Base-by-base conservation (phyloP, 2,329 filamentous ascomycete genomes). In the Colletotrichum abscissum region DNA sequence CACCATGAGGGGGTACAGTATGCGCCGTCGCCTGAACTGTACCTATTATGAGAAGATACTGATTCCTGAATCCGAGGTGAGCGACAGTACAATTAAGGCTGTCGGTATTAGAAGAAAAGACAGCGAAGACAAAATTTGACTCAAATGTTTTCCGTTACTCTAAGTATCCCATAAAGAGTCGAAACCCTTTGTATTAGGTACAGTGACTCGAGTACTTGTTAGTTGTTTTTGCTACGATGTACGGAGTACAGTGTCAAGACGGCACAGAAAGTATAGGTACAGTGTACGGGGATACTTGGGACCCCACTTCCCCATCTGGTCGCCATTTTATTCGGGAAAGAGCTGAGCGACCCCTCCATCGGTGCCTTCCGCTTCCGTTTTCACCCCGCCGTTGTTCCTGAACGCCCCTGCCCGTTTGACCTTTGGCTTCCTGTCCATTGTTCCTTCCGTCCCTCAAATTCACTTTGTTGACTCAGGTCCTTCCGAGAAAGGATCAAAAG, bases 1-100 rank as follows among this genome's bases (percentile, higher is more conserved):
- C 7, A 5, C 11, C 19, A 16, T 24, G 7, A 35, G 19, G 3
- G 12, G 2, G 22, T 11, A 46, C 35, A 12, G 58, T 97, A 93
- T 79, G 94, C 94, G 78, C 94, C 92, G 75, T 90, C 14, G n/a
- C 11, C 2, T n/a, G 26, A n/a, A 52, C 24, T 30, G 22, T 92
- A 81, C 33, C 33, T 93, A 95, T 87, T 96, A 86, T 42, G 35
- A 28, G 2, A 42, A 60, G 14, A 8, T 28, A 60, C 5, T 30
- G 1, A 26, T 26, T 26, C 26, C 26, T 26, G 26, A 26, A 26
- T 26, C 26, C 26, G 26, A 26, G 26, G 26, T 26, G 26, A 26
- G 26, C 4, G 26, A 26, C 26, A 26, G 26, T 26, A 26, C 0
- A 26, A 5, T 5, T 26, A 26, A 26, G 26, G 26, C 26, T 26